Evolutionary conservation across 2,329 filamentous ascomycete species (phyloP), one percentile per base, ranked within the genome.

Genomic region (Trichoderma arundinaceum): DNA sequence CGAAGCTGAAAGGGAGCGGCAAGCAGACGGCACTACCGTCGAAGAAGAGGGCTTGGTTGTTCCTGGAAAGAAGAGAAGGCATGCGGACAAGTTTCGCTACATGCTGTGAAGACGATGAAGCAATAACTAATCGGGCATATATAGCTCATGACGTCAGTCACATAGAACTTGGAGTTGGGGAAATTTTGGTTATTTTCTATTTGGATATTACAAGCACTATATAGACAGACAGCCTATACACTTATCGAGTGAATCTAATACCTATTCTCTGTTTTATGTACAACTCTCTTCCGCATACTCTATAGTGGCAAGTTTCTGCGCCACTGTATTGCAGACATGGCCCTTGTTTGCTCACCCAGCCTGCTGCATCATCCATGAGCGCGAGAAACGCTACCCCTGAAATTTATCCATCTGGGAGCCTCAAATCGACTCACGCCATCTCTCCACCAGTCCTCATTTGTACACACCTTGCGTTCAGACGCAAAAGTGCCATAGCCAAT

Each of bases 1-100:
- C 60, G 66, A 65, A 43, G 73, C 72, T 39, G 78, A 77, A 39
- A 68, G 69, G 15, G 74, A 74, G 66, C 67, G 69, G 54, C 46
- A 63, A 15, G 68, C 60, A 4, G 68, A 68, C 1, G 69, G 67
- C 12, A 71, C 70, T 5, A 70, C 70, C 9, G 73, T 76, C 13
- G 80, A 80, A 67, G 79, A 79, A 43, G 78, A 80, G 68, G 77
- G 76, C 13, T 70, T 82, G 35, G 78, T 82, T 65, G 77, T 73
- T 32, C 69, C 72, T 38, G 68, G 72, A 35, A 71, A 69, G 53
- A 74, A 68, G 54, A 64, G 54, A 17, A 68, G 64, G 5, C 57
- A 66, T 9, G 71, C 67, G 28, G 72, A 72, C 58, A 71, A 71
- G 43, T 84, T 83, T 70, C 75, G 80, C 68, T 84, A 82, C 68